phyloP scores from a whole-genome alignment of 2,329 filamentous ascomycete genomes.

The Colletotrichum coccodes region DNA sequence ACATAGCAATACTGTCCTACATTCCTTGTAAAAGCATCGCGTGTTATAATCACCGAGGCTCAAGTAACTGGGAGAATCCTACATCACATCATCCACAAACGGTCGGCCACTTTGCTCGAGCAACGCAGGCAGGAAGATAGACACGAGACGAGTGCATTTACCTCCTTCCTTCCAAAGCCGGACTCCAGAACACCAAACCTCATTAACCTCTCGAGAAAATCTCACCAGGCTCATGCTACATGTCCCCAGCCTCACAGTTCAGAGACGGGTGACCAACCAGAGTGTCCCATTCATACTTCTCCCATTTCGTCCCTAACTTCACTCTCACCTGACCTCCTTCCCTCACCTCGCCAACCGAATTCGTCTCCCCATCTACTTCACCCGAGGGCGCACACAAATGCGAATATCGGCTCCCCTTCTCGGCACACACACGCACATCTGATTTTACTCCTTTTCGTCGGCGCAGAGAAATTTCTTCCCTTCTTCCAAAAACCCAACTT shows the following conservation, averaged over 20 bases:
- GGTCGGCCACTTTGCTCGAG: too few species aligned
- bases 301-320: constrained; percentile 6
- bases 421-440: background rate
- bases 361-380: constrained; percentile 23
- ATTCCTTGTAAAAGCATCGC: background rate
- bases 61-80: background rate
- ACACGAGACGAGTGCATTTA: background rate
- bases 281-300: constrained; percentile 1
- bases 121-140: background rate
- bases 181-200: background rate
- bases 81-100: background rate
- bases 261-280: background rate
- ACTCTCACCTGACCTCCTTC: constrained; percentile 4
- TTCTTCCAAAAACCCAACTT: constrained; percentile 1
- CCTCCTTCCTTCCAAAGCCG: background rate
- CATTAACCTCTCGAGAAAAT: background rate
- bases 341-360: background rate
- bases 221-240: background rate
- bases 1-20: too few species aligned
- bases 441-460: background rate
- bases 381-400: background rate
- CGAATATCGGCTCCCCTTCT: background rate
- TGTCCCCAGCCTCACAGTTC: background rate
- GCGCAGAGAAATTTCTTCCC: background rate
- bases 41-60: too few species aligned